phyloP scores from a whole-genome alignment of 2,329 filamentous ascomycete species.

The Cordyceps farinosa region DNA sequence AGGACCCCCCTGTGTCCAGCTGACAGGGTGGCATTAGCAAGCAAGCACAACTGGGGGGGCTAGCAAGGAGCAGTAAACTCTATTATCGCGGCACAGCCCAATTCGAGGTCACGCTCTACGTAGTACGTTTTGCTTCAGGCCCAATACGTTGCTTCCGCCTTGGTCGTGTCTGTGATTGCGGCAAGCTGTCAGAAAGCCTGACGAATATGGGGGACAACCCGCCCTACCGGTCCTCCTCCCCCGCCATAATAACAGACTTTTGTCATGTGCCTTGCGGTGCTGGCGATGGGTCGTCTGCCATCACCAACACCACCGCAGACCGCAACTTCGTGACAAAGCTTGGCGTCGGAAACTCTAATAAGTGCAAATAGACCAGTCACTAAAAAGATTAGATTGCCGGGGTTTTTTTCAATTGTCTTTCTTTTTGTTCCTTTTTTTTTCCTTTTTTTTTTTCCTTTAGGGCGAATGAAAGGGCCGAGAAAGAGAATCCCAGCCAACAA shows the following conservation, averaged over 20 bases:
- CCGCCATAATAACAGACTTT: background rate
- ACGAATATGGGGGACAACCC: background rate
- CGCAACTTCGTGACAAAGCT: background rate
- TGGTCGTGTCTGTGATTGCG: too few species aligned
- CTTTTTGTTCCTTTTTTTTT: too few species aligned
- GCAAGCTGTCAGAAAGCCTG: background rate
- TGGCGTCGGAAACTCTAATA: conserved; percentile 1
- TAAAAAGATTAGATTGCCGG: too few species aligned
- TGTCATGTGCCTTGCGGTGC: too few species aligned
- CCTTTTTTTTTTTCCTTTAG: too few species aligned
- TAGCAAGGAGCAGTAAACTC: background rate
- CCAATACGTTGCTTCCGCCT: background rate
- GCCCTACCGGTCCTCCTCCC: background rate
- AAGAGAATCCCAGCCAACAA: background rate
- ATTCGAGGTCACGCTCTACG: background rate
- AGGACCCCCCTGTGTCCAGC: background rate
- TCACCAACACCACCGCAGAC: background rate
- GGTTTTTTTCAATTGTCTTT: too few species aligned
- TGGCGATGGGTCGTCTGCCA: background rate
- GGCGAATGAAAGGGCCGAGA: background rate
- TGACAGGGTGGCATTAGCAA: background rate
- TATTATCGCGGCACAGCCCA: conserved; percentile 2
- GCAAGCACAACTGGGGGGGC: background rate
- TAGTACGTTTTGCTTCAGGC: background rate
- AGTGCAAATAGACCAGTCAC: too few species aligned